Evolutionary conservation across 2,329 filamentous ascomycete genomes (phyloP), one percentile per base, ranked within the genome.

Genomic region (Ceratocystis variospora): DNA sequence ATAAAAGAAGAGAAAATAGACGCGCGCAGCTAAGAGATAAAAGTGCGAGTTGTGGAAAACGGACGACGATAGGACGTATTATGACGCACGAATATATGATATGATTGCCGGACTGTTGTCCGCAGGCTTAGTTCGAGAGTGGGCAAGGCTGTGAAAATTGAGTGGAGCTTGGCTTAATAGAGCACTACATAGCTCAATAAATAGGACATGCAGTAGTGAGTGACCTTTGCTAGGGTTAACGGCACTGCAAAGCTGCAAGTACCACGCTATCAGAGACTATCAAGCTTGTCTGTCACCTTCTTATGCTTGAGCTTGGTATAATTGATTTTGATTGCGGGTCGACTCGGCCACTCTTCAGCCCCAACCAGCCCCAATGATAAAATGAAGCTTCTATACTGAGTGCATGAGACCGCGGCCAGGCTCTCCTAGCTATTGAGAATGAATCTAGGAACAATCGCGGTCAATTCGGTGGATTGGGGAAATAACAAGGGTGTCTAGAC

Each of bases 51-150:
- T 22, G 61, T 10, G 50, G 8, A 61, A 62, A 37, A 64, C 17
- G 15, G 62, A 19, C 25, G 15, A 37, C 55, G 55, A 59, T n/a
- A 37, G 33, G n/a, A 37, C 33, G 55, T 59, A 59, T 59, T 59
- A 59, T 59, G 55, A 59, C 55, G 55, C 55, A 59, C 55, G 28
- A 59, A 37, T 15, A 22, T 53, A 59, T 59, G 55, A 59, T 37
- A 59, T 59, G 55, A 59, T 59, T 59, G 55, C n/a, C 33, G 17
- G 55, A 12, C 37, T 41, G 33, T 12, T 37, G 33, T 37, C 33
- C 19, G 53, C 15, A 57, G 55, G 55, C 55, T 59, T n/a, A 19
- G 55, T 19, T 59, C 15, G 28, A 59, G 15, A 37, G 17, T 37
- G 53, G 31, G 10, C 55, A 59, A 59, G 55, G 55, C 55, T 59